Evolutionary conservation across 345 rosid genomes (phyloP), one percentile per base, ranked within the genome.

Genomic region (Kernera saxatilis): DNA sequence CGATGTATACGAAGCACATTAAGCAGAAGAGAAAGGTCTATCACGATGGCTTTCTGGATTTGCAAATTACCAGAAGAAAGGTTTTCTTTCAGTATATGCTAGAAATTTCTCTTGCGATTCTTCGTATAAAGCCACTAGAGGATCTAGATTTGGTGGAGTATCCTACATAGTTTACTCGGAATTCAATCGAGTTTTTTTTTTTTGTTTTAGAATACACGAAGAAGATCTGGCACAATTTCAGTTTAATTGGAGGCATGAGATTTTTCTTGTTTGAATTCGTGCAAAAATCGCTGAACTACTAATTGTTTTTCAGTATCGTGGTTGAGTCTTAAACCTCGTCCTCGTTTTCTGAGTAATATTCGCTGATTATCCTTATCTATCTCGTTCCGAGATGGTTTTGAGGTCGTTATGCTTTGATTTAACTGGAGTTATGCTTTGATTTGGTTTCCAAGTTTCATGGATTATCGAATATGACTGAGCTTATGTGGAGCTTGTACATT

Each of bases 1-100:
- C 86, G 37, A 81, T 91, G 77, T 93, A 84, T 81, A 89, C 98
- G 64, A 89, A 89, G 82, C 92, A 93, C 74, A 35, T 91, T 36
- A 87, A 83, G 69, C 90, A 89, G 81, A 91, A 87, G 84, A 75
- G 95, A 50, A 91, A 93, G 74, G 82, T 84, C 57, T 93, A 84
- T 46, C 88, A 86, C 66, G 96, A 91, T 72, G 98, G 97, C 49
- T 84, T 84, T 83, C 57, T 93, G 21, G 84, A 82, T 52, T 78
- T 85, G 40, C 80, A 81, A 35, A 19, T 77, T 79, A 30, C 85
- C 60, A 58, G 79, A 53, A 77, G 66, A 79, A 89, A 91, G 90
- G 98, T 87, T 32, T 25, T 27, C 52, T 57, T 66, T 46, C 58
- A 6, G 3, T 43, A 3, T 30, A 13, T 25, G 33, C 15, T 40